These are phyloP conservation scores for Mortierella antarctica DNA, from an alignment of 192 early-diverging fungal species.

Conservation along the genomic window DNA sequence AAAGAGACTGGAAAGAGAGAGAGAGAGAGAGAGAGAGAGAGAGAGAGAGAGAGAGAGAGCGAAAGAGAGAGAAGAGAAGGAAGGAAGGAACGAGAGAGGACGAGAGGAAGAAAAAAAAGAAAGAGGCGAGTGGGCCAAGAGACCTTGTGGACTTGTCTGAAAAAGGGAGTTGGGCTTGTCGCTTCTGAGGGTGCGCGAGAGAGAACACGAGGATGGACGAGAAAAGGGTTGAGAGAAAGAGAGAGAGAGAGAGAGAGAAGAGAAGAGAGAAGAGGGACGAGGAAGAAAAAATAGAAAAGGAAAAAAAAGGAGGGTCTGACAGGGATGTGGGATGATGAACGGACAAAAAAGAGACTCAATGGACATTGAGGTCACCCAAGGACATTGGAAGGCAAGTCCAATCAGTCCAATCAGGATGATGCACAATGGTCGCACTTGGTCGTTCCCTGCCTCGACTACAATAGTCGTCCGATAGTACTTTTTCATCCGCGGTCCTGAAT, in stretches of 20 bases:
- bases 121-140: background rate
- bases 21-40: background rate
- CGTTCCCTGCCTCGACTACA: too few relatives aligned
- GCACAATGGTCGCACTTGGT: too few relatives aligned
- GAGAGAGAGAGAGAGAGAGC: background rate
- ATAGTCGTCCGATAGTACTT: too few relatives aligned
- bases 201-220: background rate
- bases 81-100: background rate
- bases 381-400: too few relatives aligned
- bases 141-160: background rate
- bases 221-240: background rate
- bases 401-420: too few relatives aligned
- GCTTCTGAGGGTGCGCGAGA: background rate
- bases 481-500: too few relatives aligned
- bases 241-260: background rate
- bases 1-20: background rate
- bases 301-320: background rate
- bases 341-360: background rate
- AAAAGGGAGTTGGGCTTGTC: background rate
- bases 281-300: background rate
- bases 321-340: background rate
- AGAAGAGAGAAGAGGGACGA: background rate
- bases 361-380: background rate
- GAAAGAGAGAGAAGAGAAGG: constrained; percentile 1
- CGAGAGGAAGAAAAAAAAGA: background rate